Base-by-base conservation (phyloP, 2,329 filamentous ascomycete species). In the Penicillium hordei region DNA sequence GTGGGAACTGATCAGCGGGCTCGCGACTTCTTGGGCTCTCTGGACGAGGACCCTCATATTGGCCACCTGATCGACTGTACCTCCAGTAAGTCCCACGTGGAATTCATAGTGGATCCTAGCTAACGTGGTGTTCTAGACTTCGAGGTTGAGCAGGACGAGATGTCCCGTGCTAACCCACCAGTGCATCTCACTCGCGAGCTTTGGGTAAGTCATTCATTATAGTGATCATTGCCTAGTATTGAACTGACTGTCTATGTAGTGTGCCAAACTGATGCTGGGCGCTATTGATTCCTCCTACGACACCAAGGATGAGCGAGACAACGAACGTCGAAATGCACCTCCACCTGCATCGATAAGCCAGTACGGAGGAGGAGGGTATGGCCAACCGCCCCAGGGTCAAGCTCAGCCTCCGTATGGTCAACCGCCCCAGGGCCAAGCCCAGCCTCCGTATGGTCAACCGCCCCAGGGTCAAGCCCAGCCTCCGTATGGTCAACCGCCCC, bases 1-100 rank as follows among this genome's bases (percentile, higher is more conserved):
- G 86, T 89, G 48, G 86, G 86, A 60, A 88, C 87, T 64, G 86
- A 89, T 65, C 77, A 82, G 68, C 82, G 82, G 62, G 86, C 86
- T 2, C 82, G 83, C 54, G 82, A 86, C 60, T 89, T 88, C 78
- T 76, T 89, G 48, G 73, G 78, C 48, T 83, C 83, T 65, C 79
- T 89, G n/a, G 86, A 89, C 65, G 81, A 83, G 60, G 85, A 89
- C 58, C 84, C 85, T 13, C 72, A 73, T 23, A 82, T 89, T 65
- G 86, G 86, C 48, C 72, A 78, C 17, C 74, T 88, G 70, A 82
- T 89, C 57, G 86, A 89, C 71, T 89, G 86, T 76, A 89, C 86
- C 55, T 88, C 86, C 23, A 88, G 85, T 87, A 80, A 72, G 83
- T 78, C 60, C 17, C 8, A 19, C 9, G 3, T 34, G 46, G n/a